These are phyloP conservation scores for Epichloe gansuensis DNA, from an alignment of 2,329 filamentous ascomycete genomes.

Conservation along the genomic window DNA sequence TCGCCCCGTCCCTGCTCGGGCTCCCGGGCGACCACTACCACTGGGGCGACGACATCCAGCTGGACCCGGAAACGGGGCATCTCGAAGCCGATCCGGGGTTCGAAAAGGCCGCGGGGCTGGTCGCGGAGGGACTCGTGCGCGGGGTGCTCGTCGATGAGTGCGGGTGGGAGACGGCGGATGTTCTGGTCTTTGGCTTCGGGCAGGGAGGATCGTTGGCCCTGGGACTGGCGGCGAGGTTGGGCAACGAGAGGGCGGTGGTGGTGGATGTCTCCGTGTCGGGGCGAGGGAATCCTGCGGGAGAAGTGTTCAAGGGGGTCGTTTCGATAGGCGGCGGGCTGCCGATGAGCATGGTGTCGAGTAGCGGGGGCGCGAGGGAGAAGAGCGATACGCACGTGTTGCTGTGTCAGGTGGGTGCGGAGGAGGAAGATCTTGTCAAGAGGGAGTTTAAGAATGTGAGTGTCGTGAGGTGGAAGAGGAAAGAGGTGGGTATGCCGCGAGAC, in stretches of 20 bases:
- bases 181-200: conserved; percentile 53
- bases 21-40: conserved; percentile 31
- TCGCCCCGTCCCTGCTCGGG: conserved; percentile 51
- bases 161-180: conserved; percentile 46
- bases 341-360: conserved; percentile 32
- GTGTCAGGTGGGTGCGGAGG: conserved; percentile 47
- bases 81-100: conserved; percentile 53
- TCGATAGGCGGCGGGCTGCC: conserved; percentile 50
- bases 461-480: conserved; percentile 54
- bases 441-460: conserved; percentile 55
- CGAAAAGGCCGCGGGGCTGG: conserved; percentile 28
- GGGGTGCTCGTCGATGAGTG: conserved; percentile 39
- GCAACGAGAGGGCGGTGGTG: conserved; percentile 14
- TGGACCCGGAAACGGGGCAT: conserved; percentile 36
- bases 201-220: conserved; percentile 54
- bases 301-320: conserved; percentile 41
- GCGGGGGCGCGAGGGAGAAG: conserved; percentile 35
- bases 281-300: conserved; percentile 4
- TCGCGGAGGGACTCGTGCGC: conserved; percentile 39
- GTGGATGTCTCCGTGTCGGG: conserved; percentile 18
- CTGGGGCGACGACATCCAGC: conserved; percentile 54
- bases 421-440: conserved; percentile 48
- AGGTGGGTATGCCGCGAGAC: conserved; percentile 71
- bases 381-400: conserved; percentile 51
- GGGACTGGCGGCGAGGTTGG: conserved; percentile 33